These are phyloP conservation scores for Leishmania martiniquensis DNA, from an alignment of 208 protist species.

Conservation along the genomic window DNA sequence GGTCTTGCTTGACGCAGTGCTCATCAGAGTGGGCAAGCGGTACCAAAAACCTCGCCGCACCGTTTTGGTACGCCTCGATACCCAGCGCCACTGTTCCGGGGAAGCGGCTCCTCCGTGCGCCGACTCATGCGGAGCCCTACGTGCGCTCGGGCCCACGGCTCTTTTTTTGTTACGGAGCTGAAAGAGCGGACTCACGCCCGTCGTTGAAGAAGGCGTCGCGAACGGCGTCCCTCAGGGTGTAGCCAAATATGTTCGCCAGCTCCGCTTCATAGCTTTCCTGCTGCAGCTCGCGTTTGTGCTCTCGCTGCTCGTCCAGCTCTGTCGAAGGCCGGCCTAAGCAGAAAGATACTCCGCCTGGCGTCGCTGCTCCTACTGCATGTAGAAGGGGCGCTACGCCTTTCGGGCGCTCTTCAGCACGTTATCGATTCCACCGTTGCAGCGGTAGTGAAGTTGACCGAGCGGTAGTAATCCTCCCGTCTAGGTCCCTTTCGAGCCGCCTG, in stretches of 20 bases:
- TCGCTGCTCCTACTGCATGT: conserved; percentile 39
- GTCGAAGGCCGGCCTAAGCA: conserved; percentile 28
- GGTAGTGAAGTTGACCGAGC: conserved; percentile 39
- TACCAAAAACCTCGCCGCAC: neutral
- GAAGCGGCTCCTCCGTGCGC: neutral
- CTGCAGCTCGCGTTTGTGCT: conserved; percentile 38
- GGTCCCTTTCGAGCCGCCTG: neutral
- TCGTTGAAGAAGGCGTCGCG: conserved; percentile 47
- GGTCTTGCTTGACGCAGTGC: neutral
- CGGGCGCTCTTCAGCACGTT: conserved; percentile 42
- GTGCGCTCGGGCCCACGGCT: neutral
- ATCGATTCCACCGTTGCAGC: conserved; percentile 56
- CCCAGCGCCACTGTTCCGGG: neutral
- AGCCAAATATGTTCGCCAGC: conserved; percentile 58
- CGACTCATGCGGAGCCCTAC: neutral
- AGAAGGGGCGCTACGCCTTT: conserved; percentile 37
- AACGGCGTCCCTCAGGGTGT: conserved; percentile 51
- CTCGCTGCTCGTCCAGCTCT: conserved; percentile 54
- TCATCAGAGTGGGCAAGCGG: neutral
- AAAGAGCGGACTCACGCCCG: conserved; percentile 30
- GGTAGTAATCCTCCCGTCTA: neutral
- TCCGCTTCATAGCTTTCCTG: conserved; percentile 59
- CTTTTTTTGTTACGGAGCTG: conserved; percentile 14
- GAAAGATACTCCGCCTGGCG: conserved; percentile 33
- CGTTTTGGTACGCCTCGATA: neutral